Conservation (phyloP, 2,329 filamentous ascomycete species). For the Tolypocladium sp. region DNA sequence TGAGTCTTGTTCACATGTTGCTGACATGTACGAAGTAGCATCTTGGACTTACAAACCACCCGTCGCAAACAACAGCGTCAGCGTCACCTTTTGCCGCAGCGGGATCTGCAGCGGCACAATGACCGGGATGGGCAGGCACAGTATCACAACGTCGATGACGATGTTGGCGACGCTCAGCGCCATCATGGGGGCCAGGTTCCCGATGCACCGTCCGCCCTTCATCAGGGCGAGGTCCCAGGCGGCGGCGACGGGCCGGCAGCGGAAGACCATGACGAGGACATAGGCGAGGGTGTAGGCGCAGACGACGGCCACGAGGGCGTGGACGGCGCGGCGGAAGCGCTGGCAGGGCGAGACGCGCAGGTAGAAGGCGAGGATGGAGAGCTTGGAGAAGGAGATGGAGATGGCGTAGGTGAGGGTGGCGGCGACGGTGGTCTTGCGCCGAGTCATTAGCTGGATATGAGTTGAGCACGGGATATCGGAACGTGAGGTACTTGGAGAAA, state of each 20-base stretch:
- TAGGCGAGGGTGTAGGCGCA: slow-evolving; percentile 30
- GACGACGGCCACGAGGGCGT: slow-evolving; percentile 22
- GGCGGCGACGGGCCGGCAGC: slow-evolving; percentile 31
- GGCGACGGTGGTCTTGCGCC: slow-evolving; percentile 17
- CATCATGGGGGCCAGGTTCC: slow-evolving; percentile 21
- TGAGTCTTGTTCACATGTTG: not conserved
- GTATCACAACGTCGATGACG: slow-evolving; percentile 34
- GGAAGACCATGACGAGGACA: slow-evolving; percentile 26
- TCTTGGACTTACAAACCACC: slow-evolving; percentile 15
- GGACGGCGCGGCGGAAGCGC: slow-evolving; percentile 11
- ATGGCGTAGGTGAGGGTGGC: slow-evolving; percentile 28
- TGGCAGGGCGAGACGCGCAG: slow-evolving; percentile 26
- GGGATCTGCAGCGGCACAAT: slow-evolving; percentile 37
- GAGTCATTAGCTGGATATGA: not conserved
- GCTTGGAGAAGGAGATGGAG: slow-evolving; percentile 2
- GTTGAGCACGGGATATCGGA: too few species aligned
- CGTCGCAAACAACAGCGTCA: slow-evolving; percentile 33
- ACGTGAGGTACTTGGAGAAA: slow-evolving; percentile 17
- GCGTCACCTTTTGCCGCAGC: slow-evolving; percentile 36
- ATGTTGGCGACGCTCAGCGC: slow-evolving; percentile 27
- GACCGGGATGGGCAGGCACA: slow-evolving; percentile 33
- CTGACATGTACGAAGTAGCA: too few species aligned
- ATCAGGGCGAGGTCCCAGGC: slow-evolving; percentile 28
- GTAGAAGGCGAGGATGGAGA: slow-evolving; percentile 24
- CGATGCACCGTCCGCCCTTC: slow-evolving; percentile 25